Evolutionary conservation across 176 grass and related monocot species (phyloP), one percentile per base, ranked within the genome.

Genomic region (Bolboschoenus planiculmis): DNA sequence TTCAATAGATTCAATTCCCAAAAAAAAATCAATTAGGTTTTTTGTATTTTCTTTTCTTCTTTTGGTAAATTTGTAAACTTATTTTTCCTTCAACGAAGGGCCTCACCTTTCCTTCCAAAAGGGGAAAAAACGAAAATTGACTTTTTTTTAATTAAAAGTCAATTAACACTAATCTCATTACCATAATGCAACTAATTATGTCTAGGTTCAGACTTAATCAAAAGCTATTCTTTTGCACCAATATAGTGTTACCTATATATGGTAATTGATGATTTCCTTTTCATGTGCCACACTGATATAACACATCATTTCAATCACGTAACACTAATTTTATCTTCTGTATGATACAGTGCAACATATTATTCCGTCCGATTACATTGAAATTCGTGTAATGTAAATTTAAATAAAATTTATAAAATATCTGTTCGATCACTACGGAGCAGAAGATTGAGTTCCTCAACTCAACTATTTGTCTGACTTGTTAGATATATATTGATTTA

Each of bases 311-410:
- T 75, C 71, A 75, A 75, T 50, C 71, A 75, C 29, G 71, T 43
- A 76, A 48, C 46, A 76, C 44, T 44, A 76, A 76, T 76, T 76
- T 44, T 51, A n/a, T n/a, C n/a, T n/a, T n/a, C n/a, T n/a, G n/a
- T n/a, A n/a, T n/a, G n/a, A n/a, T n/a, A n/a, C n/a, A n/a, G n/a
- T n/a, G n/a, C n/a, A n/a, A n/a, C n/a, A n/a, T n/a, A n/a, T n/a
- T n/a, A n/a, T n/a, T n/a, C n/a, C n/a, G n/a, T n/a, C n/a, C n/a
- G n/a, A n/a, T n/a, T n/a, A n/a, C n/a, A n/a, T n/a, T n/a, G n/a
- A n/a, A n/a, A n/a, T n/a, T n/a, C n/a, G n/a, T n/a, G n/a, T n/a
- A n/a, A n/a, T n/a, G n/a, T n/a, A n/a, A n/a, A n/a, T n/a, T n/a
- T n/a, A n/a, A n/a, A n/a, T n/a, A n/a, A n/a, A n/a, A n/a, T n/a